phyloP scores from a whole-genome alignment of 257 asterid species.

The Solanum bulbocastanum region DNA sequence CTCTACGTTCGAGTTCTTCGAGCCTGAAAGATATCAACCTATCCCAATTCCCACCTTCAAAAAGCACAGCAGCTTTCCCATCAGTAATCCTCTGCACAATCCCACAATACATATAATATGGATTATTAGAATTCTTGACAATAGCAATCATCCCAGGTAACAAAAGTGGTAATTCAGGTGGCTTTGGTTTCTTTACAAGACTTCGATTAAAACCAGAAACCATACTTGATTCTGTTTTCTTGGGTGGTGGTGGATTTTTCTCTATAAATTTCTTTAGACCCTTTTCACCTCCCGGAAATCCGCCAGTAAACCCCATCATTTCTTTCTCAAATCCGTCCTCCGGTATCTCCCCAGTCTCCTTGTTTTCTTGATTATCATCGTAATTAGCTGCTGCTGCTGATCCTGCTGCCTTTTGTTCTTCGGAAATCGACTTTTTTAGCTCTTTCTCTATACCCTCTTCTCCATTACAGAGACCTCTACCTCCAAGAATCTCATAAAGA shows the following conservation, averaged over 20 bases:
- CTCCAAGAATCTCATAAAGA: conserved; percentile 66
- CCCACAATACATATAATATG: conserved; percentile 75
- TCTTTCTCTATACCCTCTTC: conserved; percentile 55
- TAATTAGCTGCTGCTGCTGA: background rate
- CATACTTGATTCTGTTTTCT: conserved; percentile 10
- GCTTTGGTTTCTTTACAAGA: conserved; percentile 41
- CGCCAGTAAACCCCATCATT: conserved; percentile 69
- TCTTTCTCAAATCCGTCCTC: conserved; percentile 77
- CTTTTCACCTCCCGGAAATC: conserved; percentile 83
- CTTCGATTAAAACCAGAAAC: conserved; percentile 25
- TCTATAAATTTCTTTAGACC: conserved; percentile 63
- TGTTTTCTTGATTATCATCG: background rate
- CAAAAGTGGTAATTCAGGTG: conserved; percentile 71
- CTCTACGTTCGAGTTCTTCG: conserved; percentile 77
- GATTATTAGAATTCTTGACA: conserved; percentile 58
- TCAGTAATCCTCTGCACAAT: conserved; percentile 86
- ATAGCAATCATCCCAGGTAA: conserved; percentile 88
- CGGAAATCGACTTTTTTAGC: conserved; percentile 30
- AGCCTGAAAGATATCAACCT: conserved; percentile 59
- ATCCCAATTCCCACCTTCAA: conserved; percentile 94
- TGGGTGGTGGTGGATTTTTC: conserved; percentile 69
- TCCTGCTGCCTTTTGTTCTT: background rate
- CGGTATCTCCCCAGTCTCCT: conserved; percentile 3
- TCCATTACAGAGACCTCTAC: conserved; percentile 75
- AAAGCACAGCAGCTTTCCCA: conserved; percentile 79